These are phyloP conservation scores for Rhizophora mangle DNA, from an alignment of 345 rosid species.

Conservation along the genomic window DNA sequence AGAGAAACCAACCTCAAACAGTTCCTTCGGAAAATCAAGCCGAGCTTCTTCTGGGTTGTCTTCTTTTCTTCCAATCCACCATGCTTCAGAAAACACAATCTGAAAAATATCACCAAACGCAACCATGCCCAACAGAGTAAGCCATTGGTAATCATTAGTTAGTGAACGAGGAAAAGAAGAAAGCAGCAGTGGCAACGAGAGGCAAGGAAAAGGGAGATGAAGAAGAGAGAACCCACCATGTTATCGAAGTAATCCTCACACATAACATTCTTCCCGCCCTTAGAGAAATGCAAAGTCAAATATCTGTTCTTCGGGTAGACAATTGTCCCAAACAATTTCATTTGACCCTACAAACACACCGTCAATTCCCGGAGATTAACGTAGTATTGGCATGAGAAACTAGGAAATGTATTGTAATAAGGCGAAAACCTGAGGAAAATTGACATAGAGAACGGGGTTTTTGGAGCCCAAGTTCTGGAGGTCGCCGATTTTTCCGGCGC, in stretches of 20 bases:
- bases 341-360: conserved; percentile 54
- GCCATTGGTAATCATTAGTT: no score
- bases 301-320: conserved; percentile 58
- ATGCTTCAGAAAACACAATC: conserved; percentile 90
- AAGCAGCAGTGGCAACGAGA: no score
- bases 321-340: conserved; percentile 87
- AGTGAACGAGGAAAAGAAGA: no score
- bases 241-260: conserved; percentile 65
- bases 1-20: conserved; percentile 53
- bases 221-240: conserved; percentile 39
- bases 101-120: conserved; percentile 25
- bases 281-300: conserved; percentile 68
- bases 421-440: conserved; percentile 54
- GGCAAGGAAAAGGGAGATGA: neutral
- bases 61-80: conserved; percentile 94
- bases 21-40: conserved; percentile 73
- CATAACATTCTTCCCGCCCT: conserved; percentile 74
- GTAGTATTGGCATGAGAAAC: neutral
- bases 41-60: conserved; percentile 79
- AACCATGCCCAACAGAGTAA: neutral
- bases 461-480: conserved; percentile 71
- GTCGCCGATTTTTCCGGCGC: conserved; percentile 79
- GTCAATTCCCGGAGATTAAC: neutral
- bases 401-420: neutral
- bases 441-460: conserved; percentile 84